phyloP scores from a whole-genome alignment of 169 alveolate genomes.

The Plasmodium adleri region DNA sequence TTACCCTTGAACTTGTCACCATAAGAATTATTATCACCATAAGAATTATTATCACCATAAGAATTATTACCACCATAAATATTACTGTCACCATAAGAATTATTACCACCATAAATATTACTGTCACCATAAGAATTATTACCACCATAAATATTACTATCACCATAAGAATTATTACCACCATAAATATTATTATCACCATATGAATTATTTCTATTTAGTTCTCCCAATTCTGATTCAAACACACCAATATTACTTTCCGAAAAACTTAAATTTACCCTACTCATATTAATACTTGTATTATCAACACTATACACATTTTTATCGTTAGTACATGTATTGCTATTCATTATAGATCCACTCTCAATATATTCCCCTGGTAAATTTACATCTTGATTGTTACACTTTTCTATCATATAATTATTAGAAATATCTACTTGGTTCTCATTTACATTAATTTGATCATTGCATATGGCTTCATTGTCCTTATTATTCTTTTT shows the following conservation, averaged over 20 bases:
- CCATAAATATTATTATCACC: background rate
- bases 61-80: background rate
- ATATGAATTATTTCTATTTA: background rate
- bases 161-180: background rate
- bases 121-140: background rate
- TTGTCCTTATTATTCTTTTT: background rate
- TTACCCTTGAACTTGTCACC: background rate
- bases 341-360: background rate
- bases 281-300: no score
- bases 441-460: background rate
- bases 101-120: background rate
- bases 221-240: background rate
- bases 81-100: background rate
- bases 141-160: background rate
- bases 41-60: background rate
- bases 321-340: background rate
- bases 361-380: no score
- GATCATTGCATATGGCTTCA: background rate
- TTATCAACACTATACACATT: background rate
- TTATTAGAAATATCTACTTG: background rate
- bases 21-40: background rate
- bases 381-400: no score
- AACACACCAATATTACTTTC: no score
- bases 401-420: background rate
- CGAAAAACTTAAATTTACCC: no score